Conservation (phyloP, 1,139 yeast genomes). For the Suhomyces terraborum region DNA sequence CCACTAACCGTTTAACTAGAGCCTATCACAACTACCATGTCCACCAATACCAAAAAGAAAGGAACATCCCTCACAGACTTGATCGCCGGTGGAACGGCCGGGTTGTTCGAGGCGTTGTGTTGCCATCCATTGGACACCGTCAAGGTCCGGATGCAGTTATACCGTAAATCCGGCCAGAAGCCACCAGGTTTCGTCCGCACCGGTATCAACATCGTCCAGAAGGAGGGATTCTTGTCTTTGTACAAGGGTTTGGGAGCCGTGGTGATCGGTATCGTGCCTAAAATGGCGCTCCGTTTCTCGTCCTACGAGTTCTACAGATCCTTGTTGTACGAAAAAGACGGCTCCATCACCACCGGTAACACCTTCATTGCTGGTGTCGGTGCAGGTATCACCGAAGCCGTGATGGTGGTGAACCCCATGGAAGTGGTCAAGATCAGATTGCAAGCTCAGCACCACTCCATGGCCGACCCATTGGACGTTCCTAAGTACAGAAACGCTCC, state of each 20-base stretch:
- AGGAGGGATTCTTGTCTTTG: slow-evolving; percentile 83
- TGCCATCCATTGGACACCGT: slow-evolving; percentile 96
- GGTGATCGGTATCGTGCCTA: slow-evolving; percentile 94
- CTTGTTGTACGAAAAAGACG: slow-evolving; percentile 63
- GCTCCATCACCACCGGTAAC: slow-evolving; percentile 66
- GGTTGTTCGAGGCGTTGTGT: slow-evolving; percentile 91
- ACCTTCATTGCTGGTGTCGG: slow-evolving; percentile 94
- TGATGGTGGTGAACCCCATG: slow-evolving; percentile 92
- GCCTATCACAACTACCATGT: too few relatives aligned
- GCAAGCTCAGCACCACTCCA: slow-evolving; percentile 92
- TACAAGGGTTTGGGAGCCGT: slow-evolving; percentile 98
- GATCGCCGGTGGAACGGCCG: slow-evolving; percentile 96
- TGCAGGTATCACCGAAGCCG: slow-evolving; percentile 97
- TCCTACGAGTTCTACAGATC: slow-evolving; percentile 88
- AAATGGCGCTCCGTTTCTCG: slow-evolving; percentile 96
- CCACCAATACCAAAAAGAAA: too few relatives aligned
- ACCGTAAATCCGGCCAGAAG: slow-evolving; percentile 61
- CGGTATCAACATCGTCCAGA: slow-evolving; percentile 72
- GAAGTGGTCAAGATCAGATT: slow-evolving; percentile 95
- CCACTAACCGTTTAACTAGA: too few relatives aligned
- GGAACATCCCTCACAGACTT: slow-evolving; percentile 66
- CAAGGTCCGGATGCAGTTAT: slow-evolving; percentile 95
- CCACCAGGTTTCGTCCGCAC: slow-evolving; percentile 86
- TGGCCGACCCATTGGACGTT: slow-evolving; percentile 75
- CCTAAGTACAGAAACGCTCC: slow-evolving; percentile 94